Base-by-base conservation (phyloP, 208 protist genomes). In the Leptomonas seymouri region DNA sequence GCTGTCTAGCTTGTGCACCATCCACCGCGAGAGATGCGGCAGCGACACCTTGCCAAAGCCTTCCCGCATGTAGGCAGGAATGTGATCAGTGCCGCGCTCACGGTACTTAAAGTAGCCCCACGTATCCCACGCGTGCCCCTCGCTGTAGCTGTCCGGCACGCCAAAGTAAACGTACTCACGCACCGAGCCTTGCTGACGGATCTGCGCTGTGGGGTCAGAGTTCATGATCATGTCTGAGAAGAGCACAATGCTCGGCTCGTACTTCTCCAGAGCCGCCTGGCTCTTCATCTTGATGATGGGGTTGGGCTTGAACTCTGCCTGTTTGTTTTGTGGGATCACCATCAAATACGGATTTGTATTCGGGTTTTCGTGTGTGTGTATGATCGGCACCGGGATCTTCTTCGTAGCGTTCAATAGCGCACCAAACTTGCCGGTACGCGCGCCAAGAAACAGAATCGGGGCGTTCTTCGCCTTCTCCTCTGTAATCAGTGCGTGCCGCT, bases 91-190 rank as follows among this genome's bases (percentile, higher is more conserved):
- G 53, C 80, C 81, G 27, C 79, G 69, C 62, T 76, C 66, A 0
- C 85, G 84, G 65, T 95, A 93, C 76, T 85, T 93, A 71, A 86
- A 84, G 74, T 87, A 81, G 31, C 91, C 91, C 85, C 87, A 96
- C 44, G 91, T 96, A 51, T 93, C 81, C 89, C 91, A 96, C 28
- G 82, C 70, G 65, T 93, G 77, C 0, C 91, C 91, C 64, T 93
- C 87, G 56, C 87, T 76, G 74, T 96, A 96, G 78, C 87, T 93
- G 67, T 94, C 76, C 12, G 87, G 85, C 44, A 91, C 82, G 45
- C 91, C 91, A 79, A 96, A 90, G 76, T 91, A 91, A 25, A 88
- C 68, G 68, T 93, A 96, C 86, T 96, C 88, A 3, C 85, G 79
- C 48, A 96, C 88, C 23, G 80, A 90, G 34, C 91, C 91, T 31